phyloP scores from a whole-genome alignment of 192 early-diverging fungal species.

The Thamnidium elegans region DNA sequence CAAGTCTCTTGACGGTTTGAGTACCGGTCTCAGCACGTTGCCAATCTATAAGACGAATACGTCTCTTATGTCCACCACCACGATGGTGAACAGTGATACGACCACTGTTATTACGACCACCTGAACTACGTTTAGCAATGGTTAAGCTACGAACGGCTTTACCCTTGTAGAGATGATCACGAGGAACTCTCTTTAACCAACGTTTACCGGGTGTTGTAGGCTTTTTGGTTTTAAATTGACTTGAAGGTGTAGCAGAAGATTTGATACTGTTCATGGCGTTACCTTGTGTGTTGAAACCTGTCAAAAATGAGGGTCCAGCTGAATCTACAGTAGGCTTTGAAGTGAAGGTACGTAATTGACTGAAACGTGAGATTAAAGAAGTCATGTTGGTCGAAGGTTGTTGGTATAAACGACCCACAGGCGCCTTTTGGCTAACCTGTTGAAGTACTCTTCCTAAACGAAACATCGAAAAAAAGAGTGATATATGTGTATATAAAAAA shows the following conservation, averaged over 20 bases:
- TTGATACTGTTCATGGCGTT: conserved; percentile 9
- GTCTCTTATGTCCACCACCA: conserved; percentile 89
- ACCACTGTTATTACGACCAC: conserved; percentile 88
- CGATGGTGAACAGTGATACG: conserved; percentile 88
- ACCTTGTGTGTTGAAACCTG: conserved; percentile 29
- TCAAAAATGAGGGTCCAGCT: conserved; percentile 18
- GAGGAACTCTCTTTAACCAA: conserved; percentile 79
- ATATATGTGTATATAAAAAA: too few species aligned
- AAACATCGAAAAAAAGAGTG: conserved; percentile 2
- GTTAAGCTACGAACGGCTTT: conserved; percentile 76
- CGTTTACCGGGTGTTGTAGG: conserved; percentile 81
- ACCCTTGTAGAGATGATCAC: conserved; percentile 87
- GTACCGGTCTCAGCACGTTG: conserved; percentile 67
- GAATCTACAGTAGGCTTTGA: neutral
- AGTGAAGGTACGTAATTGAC: conserved; percentile 23
- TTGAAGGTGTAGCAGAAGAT: conserved; percentile 29
- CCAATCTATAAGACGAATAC: conserved; percentile 87
- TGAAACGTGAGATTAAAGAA: neutral
- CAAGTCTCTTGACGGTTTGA: conserved; percentile 83
- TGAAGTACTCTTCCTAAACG: conserved; percentile 12
- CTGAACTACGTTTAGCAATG: conserved; percentile 75
- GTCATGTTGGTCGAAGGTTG: neutral
- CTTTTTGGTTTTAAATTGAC: conserved; percentile 91
- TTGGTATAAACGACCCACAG: too few species aligned
- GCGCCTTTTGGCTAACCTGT: conserved; percentile 2